Base-by-base conservation (phyloP, 1,139 yeast species). In the Taphrina betulina region DNA sequence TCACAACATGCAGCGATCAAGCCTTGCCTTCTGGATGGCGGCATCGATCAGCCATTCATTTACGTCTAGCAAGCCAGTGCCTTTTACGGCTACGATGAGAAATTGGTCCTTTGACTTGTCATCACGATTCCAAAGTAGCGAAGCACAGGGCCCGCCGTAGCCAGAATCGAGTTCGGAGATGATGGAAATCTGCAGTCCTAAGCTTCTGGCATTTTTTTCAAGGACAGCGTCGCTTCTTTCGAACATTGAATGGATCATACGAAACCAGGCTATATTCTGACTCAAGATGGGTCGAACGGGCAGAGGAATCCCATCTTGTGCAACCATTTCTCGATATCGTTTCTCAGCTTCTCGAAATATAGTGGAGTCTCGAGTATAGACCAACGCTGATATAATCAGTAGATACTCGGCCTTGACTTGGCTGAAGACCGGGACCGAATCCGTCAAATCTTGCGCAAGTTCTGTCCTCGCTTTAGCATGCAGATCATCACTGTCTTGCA, bases 111-210 rank as follows among this genome's bases (percentile, higher is more conserved):
- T 10, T 7, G 50, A n/a, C 14, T 31, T 34, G 44, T 20, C 24
- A n/a, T n/a, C n/a, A n/a, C n/a, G n/a, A 12, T 22, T 33, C 31
- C 31, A 26, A 20, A 50, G 31, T 10, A 50, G 10, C 14, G 54
- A 40, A 12, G 54, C 54, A 14, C 24, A 20, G 3, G 54, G 54
- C 7, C 54, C 54, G 17, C 54, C 54, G n/a, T 12, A 40, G 2
- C 54, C 54, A 22, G 54, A 38, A 24, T 38, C 46, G 8, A 50
- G 34, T 19, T 50, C 54, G 20, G 54, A 50, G 5, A 50, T 40
- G 16, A 40, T 35, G 26, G 38, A 24, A 14, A 20, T 26, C 38
- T 43, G 28, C 16, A 43, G 17, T 7, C 29, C 38, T 5, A 43
- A 3, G 2, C 20, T 19, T 17, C 17, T n/a, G n/a, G 48, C 48